Conservation (phyloP, 148 eudicot genomes). For the Silene conica region DNA sequence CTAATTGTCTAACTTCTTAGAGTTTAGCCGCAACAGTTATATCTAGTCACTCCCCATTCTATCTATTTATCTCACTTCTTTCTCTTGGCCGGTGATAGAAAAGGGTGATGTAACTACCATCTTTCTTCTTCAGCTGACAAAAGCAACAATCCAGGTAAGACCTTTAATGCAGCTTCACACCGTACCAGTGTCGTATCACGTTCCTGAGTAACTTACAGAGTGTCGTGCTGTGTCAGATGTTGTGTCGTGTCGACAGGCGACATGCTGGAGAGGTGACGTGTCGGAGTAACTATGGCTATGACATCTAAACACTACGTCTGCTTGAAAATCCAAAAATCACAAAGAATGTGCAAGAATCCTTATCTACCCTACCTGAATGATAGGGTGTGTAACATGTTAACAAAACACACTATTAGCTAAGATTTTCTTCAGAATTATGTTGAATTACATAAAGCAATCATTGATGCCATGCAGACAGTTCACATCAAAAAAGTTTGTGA, state of each 20-base stretch:
- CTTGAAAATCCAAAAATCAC: not conserved
- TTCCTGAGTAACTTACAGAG: not conserved
- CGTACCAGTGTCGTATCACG: not conserved
- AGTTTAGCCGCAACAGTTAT: not conserved
- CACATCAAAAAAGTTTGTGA: not conserved
- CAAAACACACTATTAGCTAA: not conserved
- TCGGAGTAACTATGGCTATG: no score
- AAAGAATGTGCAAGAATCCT: not conserved
- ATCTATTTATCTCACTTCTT: not conserved
- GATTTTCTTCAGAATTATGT: not conserved
- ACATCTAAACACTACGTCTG: not conserved
- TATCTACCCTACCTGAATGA: not conserved
- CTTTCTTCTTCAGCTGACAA: not conserved
- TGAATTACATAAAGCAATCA: not conserved
- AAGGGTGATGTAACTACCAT: not conserved
- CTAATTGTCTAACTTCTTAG: no score
- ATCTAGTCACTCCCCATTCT: not conserved
- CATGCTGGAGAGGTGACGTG: not conserved
- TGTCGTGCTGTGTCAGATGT: not conserved
- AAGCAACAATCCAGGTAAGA: not conserved
- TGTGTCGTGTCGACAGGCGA: not conserved
- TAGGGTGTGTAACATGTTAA: not conserved
- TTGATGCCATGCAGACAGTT: not conserved
- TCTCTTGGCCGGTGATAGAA: not conserved
- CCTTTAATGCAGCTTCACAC: not conserved